Base-by-base conservation (phyloP, 192 early-diverging fungal genomes). In the Mortierella antarctica region DNA sequence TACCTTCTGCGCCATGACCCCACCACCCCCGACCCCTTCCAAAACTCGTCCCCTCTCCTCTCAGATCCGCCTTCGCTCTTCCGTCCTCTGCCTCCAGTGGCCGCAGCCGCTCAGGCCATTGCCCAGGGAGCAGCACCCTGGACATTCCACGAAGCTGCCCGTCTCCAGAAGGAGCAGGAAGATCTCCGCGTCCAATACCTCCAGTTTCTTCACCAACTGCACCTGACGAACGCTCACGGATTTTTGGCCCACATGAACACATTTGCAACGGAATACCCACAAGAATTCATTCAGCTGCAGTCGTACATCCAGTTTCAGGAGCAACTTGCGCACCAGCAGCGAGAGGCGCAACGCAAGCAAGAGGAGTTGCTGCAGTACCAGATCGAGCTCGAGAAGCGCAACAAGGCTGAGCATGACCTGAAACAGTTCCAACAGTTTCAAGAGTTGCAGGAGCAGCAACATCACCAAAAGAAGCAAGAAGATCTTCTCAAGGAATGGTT, bases 41-140 rank as follows among this genome's bases (percentile, higher is more conserved):
- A 61, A 41, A 71, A 79, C 69, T 71, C 76, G 10, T 79, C 76
- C n/a, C 76, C 76, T 7, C 57, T 71, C 17, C 64, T 79, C 9
- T 79, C 69, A 5, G 76, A 79, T 58, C 76, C 76, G 2, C 76
- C 76, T 6, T 79, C 76, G 4, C 62, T 79, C 18, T 79, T 79
- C 57, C 54, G 76, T 8, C 76, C 76, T 2, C 46, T 79, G 41
- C 69, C 76, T 13, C 67, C 74, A n/a, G 74, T 77, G 7, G 76
- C 76, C 13, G 69, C 76, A 0, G 76, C 76, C 13, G 76, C 76
- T n/a, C 67, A 69, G 15, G 76, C 76, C 7, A 71, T 71, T 45
- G 76, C 76, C 40, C 76, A 71, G 11, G 76, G 69, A 2, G 67
- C 74, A 1, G 69, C 76, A 18, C 76, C 76, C 0, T 79, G 76